Conservation (phyloP, 2,329 filamentous ascomycete species). For the Monilinia fructigena region DNA sequence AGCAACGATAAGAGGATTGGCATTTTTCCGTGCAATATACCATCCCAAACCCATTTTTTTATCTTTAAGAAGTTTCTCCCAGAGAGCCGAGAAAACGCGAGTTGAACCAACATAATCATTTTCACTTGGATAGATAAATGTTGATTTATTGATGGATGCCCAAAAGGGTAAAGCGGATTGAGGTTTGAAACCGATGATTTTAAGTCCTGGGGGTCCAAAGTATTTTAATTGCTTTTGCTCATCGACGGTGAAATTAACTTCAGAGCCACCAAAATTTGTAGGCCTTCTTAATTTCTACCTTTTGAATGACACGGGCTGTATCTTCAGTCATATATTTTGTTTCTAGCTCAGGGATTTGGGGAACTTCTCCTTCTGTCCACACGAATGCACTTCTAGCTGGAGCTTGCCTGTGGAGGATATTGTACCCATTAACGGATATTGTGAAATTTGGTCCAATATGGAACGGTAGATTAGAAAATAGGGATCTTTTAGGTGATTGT, state of each 20-base stretch:
- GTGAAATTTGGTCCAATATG: slow-evolving; percentile 81
- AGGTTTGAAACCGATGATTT: slow-evolving; percentile 92
- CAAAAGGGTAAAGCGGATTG: slow-evolving; percentile 71
- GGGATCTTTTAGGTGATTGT: slow-evolving; percentile 76
- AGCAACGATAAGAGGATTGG: slow-evolving; percentile 75
- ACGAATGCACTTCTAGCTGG: slow-evolving; percentile 83
- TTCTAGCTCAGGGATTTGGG: slow-evolving; percentile 73
- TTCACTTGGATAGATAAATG: slow-evolving; percentile 92
- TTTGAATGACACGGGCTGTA: slow-evolving; percentile 72
- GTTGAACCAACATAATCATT: slow-evolving; percentile 87
- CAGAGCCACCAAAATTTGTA: slow-evolving; percentile 93
- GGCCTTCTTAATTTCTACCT: slow-evolving; percentile 80
- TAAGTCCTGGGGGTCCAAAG: slow-evolving; percentile 79
- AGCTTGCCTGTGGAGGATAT: slow-evolving; percentile 79
- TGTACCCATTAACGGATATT: slow-evolving; percentile 92
- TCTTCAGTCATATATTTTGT: slow-evolving; percentile 77
- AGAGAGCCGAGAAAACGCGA: slow-evolving; percentile 85
- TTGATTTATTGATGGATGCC: slow-evolving; percentile 82
- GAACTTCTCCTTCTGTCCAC: slow-evolving; percentile 80
- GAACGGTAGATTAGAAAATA: slow-evolving; percentile 84
- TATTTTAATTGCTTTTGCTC: slow-evolving; percentile 75
- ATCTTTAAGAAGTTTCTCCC: slow-evolving; percentile 77
- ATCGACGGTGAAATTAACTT: slow-evolving; percentile 79
- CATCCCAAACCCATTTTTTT: slow-evolving; percentile 84
- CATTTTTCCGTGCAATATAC: slow-evolving; percentile 81